These are phyloP conservation scores for Metschnikowia matae DNA, from an alignment of 805 yeast species.

Conservation along the genomic window DNA sequence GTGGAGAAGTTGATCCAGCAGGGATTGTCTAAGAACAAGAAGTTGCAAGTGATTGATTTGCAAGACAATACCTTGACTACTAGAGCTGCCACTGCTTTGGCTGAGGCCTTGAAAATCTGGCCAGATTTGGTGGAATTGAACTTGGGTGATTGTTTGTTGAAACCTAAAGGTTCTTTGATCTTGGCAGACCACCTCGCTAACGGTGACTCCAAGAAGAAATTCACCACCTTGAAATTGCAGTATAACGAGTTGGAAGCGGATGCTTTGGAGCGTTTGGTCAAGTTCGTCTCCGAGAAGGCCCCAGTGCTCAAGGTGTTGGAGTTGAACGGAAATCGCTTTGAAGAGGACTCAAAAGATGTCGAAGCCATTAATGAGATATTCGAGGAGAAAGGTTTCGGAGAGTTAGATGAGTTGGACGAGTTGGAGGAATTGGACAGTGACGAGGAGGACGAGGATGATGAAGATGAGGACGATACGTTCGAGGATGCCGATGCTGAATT, in stretches of 20 bases:
- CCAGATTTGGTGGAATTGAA: slow-evolving; percentile 66
- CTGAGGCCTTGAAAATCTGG: slow-evolving; percentile 53
- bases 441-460: slow-evolving; percentile 59
- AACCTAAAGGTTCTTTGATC: slow-evolving; percentile 66
- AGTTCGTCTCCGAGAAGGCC: slow-evolving; percentile 50
- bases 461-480: slow-evolving; percentile 43
- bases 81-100: slow-evolving; percentile 54
- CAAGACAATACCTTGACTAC: slow-evolving; percentile 93
- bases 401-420: slow-evolving; percentile 90
- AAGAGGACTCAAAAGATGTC: slow-evolving; percentile 76
- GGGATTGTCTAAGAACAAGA: slow-evolving; percentile 62
- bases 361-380: slow-evolving; percentile 60
- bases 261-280: slow-evolving; percentile 56
- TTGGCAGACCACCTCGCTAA: slow-evolving; percentile 45
- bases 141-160: slow-evolving; percentile 84
- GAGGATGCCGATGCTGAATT: slow-evolving; percentile 53
- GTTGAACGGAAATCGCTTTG: slow-evolving; percentile 89
- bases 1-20: slow-evolving; percentile 65
- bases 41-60: slow-evolving; percentile 69
- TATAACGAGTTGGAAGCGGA: slow-evolving; percentile 78
- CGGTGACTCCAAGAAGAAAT: slow-evolving; percentile 34
- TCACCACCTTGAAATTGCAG: slow-evolving; percentile 69
- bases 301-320: slow-evolving; percentile 65
- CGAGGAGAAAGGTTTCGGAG: slow-evolving; percentile 71
- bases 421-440: slow-evolving; percentile 78